Percentiles rank a stretch among this genome's conserved stretches.
These are phyloP conservation scores for Pseudoscleropodium purum DNA, from an alignment of 225 moss, liverwort and hornwort genomes.

Conservation along the genomic window DNA sequence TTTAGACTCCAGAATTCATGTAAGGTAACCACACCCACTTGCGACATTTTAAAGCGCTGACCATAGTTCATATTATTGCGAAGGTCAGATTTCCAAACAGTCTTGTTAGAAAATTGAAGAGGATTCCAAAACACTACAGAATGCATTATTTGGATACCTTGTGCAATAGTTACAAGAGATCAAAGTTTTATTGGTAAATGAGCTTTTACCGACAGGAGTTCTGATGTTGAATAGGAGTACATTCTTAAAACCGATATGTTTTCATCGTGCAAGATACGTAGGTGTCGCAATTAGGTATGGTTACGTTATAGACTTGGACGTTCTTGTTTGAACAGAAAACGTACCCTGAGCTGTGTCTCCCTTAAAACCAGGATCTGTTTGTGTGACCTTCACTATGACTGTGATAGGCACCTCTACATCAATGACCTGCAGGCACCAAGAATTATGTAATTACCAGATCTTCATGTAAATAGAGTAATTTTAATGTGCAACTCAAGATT, in stretches of 20 bases:
- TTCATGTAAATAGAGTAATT: not conserved
- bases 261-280: not conserved
- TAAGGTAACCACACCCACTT: not conserved
- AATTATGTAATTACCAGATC: not conserved
- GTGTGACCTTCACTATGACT: slow-evolving; percentile 61
- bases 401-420: slow-evolving; percentile 91
- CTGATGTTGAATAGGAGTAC: no score
- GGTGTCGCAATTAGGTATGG: not conserved
- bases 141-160: not conserved
- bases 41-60: not conserved
- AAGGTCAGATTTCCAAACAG: not conserved
- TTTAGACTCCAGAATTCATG: not conserved
- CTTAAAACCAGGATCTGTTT: slow-evolving; percentile 88
- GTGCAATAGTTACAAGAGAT: not conserved
- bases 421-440: slow-evolving; percentile 59
- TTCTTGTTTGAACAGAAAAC: not conserved
- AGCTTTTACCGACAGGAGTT: not conserved
- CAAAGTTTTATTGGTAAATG: not conserved
- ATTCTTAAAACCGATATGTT: no score
- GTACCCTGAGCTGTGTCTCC: slow-evolving; percentile 96
- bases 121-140: not conserved
- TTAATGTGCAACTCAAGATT: not conserved
- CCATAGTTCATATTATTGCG: not conserved
- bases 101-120: not conserved
- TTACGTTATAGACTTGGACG: not conserved